Evolutionary conservation across 228 moss, liverwort and hornwort species (phyloP).

Genomic region (Sphagnum magellanicum): DNA sequence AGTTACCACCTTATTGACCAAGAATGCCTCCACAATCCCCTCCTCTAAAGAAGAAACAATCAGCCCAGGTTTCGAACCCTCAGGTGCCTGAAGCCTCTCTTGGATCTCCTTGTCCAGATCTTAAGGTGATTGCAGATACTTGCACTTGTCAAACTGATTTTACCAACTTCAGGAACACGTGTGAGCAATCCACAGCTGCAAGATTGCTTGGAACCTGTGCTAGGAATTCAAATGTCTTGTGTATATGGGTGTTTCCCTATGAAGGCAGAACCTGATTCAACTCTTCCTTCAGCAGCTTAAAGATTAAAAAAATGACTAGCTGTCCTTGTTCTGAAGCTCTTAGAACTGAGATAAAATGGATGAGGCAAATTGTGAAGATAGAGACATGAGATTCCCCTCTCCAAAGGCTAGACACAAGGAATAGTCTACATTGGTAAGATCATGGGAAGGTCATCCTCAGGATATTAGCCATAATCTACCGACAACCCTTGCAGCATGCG

Average conservation of each 20-base stretch:
- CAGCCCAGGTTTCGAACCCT: slow-evolving; percentile 15
- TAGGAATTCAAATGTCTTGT: not conserved
- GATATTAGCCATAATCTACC: slow-evolving; percentile 97
- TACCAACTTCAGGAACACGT: too few relatives aligned
- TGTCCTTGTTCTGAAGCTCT: not conserved
- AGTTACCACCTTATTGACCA: too few relatives aligned
- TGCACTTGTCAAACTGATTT: too few relatives aligned
- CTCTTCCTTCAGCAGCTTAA: not conserved
- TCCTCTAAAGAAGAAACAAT: slow-evolving; percentile 15
- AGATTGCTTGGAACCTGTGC: too few relatives aligned
- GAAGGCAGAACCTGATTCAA: not conserved
- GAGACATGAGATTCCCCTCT: slow-evolving; percentile 41
- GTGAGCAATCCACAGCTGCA: too few relatives aligned
- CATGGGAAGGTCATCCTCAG: slow-evolving; percentile 19
- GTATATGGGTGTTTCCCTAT: not conserved
- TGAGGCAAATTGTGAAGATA: not conserved
- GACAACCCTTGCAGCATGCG: slow-evolving; percentile 99
- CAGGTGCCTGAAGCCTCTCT: slow-evolving; percentile 18
- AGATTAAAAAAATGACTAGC: not conserved
- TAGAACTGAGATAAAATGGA: not conserved
- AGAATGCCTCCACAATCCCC: slow-evolving; percentile 27
- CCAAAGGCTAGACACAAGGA: slow-evolving; percentile 38
- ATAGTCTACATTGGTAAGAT: slow-evolving; percentile 80
- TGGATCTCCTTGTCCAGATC: not conserved
- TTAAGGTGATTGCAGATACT: not conserved